These are phyloP conservation scores for Amphirosellinia nigrospora DNA, from an alignment of 495 filamentous ascomycete genomes.

Conservation along the genomic window DNA sequence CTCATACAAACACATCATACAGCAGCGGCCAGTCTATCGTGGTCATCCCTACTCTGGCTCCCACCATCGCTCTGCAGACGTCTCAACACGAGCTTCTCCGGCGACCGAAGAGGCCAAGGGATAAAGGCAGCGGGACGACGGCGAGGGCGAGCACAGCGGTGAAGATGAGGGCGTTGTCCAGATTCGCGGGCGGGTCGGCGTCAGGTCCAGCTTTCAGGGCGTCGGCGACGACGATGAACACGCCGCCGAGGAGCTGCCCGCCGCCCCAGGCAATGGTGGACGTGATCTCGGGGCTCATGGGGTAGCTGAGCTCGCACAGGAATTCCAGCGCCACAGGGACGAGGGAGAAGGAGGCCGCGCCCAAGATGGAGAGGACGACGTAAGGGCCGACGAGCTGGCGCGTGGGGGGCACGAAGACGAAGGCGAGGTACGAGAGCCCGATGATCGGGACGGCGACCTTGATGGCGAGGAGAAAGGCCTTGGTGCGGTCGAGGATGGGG, in stretches of 20 bases:
- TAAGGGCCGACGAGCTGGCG: constrained; percentile 73
- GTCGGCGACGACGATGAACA: constrained; percentile 84
- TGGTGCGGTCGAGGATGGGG: constrained; percentile 84
- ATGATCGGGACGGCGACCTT: constrained; percentile 78
- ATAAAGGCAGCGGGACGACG: constrained; percentile 69
- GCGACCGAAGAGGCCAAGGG: constrained; percentile 69
- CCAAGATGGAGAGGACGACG: constrained; percentile 72
- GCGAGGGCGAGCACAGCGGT: constrained; percentile 71
- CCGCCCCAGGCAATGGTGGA: constrained; percentile 83
- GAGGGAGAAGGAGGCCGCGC: constrained; percentile 79
- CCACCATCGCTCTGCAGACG: constrained; percentile 57
- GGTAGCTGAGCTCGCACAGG: constrained; percentile 83
- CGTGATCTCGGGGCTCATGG: constrained; percentile 85
- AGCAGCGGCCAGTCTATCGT: background rate
- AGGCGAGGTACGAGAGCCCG: constrained; percentile 71
- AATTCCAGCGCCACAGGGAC: constrained; percentile 88
- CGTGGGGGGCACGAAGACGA: constrained; percentile 82
- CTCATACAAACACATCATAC: background rate
- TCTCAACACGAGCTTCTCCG: constrained; percentile 56
- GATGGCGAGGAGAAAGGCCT: constrained; percentile 77
- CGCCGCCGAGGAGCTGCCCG: constrained; percentile 77
- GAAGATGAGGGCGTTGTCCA: constrained; percentile 78
- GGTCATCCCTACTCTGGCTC: background rate
- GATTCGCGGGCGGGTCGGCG: constrained; percentile 67
- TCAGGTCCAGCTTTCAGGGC: constrained; percentile 68